These are phyloP conservation scores for Mycena venus DNA, from an alignment of 768 basidiomycete species.

Conservation along the genomic window DNA sequence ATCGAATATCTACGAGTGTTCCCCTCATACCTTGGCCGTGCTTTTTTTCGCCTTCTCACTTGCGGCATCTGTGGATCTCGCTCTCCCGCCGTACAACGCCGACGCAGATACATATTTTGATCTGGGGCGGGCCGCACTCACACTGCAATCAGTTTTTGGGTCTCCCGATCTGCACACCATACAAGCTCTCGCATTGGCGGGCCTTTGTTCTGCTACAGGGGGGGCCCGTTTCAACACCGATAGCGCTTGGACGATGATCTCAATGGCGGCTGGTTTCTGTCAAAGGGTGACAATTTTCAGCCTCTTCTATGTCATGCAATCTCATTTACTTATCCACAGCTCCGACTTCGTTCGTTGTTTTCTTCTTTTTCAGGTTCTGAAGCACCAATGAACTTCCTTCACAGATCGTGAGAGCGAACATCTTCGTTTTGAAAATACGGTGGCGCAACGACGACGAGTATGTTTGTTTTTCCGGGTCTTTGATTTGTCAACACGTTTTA, in stretches of 20 bases:
- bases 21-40: neutral
- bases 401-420: slow-evolving; percentile 12
- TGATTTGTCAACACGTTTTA: neutral
- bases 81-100: slow-evolving; percentile 44
- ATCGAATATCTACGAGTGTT: neutral
- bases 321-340: neutral
- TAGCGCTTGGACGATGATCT: slow-evolving; percentile 47
- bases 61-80: slow-evolving; percentile 52
- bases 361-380: neutral
- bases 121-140: slow-evolving; percentile 29
- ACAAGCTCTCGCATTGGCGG: slow-evolving; percentile 32
- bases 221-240: slow-evolving; percentile 42
- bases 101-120: slow-evolving; percentile 35
- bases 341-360: slow-evolving; percentile 8
- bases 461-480: neutral
- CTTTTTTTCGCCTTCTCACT: slow-evolving; percentile 5
- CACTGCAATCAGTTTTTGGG: slow-evolving; percentile 24
- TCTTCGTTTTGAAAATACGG: neutral
- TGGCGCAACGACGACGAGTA: slow-evolving; percentile 1
- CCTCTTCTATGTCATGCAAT: too few species aligned
- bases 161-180: slow-evolving; percentile 26
- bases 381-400: too few species aligned
- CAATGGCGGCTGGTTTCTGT: slow-evolving; percentile 45
- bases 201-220: slow-evolving; percentile 21
- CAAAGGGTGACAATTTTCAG: neutral